Evolutionary conservation across 1,284 basidiomycete genomes (phyloP).

Genomic region (Moesziomyces aphidis): DNA sequence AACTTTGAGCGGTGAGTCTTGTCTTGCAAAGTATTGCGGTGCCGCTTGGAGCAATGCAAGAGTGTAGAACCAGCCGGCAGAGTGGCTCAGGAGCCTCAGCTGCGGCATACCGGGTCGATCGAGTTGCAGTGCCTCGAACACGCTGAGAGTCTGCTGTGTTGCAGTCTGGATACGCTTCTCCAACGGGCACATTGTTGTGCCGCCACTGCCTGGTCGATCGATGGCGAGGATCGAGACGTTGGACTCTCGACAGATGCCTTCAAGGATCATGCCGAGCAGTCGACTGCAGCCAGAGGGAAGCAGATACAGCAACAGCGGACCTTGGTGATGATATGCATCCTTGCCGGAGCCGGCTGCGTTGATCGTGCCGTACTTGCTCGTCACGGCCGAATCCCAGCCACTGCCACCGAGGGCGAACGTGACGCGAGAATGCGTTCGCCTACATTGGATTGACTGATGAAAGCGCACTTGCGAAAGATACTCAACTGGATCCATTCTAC

Average conservation of each 20-base stretch:
- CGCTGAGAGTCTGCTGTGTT: conserved; percentile 17
- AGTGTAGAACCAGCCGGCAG: conserved; percentile 22
- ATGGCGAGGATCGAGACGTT: conserved; percentile 21
- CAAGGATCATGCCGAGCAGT: conserved; percentile 18
- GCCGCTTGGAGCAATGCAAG: conserved; percentile 16
- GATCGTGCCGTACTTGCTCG: conserved; percentile 10
- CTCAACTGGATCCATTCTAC: conserved; percentile 13
- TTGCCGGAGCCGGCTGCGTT: neutral
- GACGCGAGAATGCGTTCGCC: conserved; percentile 17
- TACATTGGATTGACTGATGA: conserved; percentile 10
- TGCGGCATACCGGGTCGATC: conserved; percentile 7
- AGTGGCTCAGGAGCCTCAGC: conserved; percentile 12
- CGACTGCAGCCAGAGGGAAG: conserved; percentile 23
- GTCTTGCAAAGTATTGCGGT: conserved; percentile 17
- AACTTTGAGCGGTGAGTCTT: conserved; percentile 3
- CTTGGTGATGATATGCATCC: conserved; percentile 4
- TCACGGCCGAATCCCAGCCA: conserved; percentile 19
- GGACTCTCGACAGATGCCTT: conserved; percentile 11
- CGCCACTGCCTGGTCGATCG: conserved; percentile 24
- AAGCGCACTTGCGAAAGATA: conserved; percentile 28
- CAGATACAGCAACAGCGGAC: conserved; percentile 16
- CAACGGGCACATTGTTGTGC: conserved; percentile 9
- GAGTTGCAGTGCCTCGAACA: conserved; percentile 18
- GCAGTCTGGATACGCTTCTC: conserved; percentile 8
- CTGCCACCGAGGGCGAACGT: conserved; percentile 19